phyloP scores from a whole-genome alignment of 2,329 filamentous ascomycete genomes.

The Colletotrichum sp. region DNA sequence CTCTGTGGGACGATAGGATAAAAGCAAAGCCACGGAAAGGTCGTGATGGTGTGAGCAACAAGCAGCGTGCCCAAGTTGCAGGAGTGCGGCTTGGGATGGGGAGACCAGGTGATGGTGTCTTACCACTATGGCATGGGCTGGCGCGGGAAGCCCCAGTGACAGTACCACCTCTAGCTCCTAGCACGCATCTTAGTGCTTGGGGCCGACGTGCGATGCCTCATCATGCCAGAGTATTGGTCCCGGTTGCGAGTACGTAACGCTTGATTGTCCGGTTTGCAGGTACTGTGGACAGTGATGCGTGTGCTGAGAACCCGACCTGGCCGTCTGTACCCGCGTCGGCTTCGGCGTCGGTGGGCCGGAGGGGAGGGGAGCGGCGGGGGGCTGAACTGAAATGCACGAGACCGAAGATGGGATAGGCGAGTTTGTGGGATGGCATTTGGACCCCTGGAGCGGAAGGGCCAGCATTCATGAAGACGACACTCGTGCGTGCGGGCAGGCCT shows the following conservation, averaged over 20 bases:
- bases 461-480: not conserved
- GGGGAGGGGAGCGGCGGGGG: not conserved
- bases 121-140: constrained; percentile 1
- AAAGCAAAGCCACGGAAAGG: not conserved
- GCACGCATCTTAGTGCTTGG: not conserved
- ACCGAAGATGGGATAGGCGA: constrained; percentile 9
- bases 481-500: not conserved
- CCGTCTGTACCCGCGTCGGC: not conserved
- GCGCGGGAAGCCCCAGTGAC: not conserved
- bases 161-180: not conserved
- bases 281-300: not conserved
- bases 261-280: not conserved
- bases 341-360: not conserved
- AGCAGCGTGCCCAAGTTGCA: not conserved
- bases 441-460: not conserved
- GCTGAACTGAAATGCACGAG: not conserved
- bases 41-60: not conserved
- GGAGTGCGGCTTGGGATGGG: not conserved
- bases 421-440: constrained; percentile 12
- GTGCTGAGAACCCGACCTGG: not conserved
- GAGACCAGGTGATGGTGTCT: constrained; percentile 19
- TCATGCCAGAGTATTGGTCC: not conserved
- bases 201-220: not conserved
- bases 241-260: not conserved
- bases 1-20: not conserved